Base-by-base conservation (phyloP, 2,329 filamentous ascomycete species). In the Botrytis fragariae region DNA sequence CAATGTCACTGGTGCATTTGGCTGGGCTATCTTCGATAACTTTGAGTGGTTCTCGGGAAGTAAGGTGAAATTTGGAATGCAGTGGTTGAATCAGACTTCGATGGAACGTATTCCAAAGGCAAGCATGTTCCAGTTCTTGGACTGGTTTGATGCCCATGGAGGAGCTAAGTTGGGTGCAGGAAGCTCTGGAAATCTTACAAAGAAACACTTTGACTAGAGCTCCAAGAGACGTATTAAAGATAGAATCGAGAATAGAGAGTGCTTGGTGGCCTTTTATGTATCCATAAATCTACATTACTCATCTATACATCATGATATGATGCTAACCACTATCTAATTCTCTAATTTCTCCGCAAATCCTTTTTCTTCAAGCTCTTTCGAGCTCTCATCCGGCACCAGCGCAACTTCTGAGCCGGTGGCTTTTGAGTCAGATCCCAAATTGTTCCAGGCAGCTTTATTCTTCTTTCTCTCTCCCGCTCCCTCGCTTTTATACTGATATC, bases 21-120 rank as follows among this genome's bases (percentile, higher is more conserved):
- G 91, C n/a, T 97, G 93, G 93, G 93, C 91, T 80, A 87, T 97
- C 74, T 88, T 95, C 86, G 93, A 97, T 69, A 79, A 79, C 60
- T 76, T 79, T 39, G 79, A 80, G 67, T 80, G 79, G 78, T 92
- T 92, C 42, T 29, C 64, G 6, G 78, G 78, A 4, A 74, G 45
- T 42, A 71, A 72, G 16, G 76, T 76, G 3, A 79, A 77, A 37
- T 79, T 79, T 62, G 78, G 78, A 1, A 4, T 79, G 60, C 77
- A 79, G 63, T 79, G 78, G 64, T 44, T 79, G 45, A 85, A 86
- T 75, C 79, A 83, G 14, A 61, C 82, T 25, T 83, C 59, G 65
- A 61, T 77, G 65, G 78, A 80, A 71, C 72, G 77, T 10, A 68
- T 76, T n/a, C 78, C 77, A 2, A 79, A 80, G 65, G 79, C 79